Conservation (phyloP, 106 monocot species). For the Phalaenopsis equestris region DNA sequence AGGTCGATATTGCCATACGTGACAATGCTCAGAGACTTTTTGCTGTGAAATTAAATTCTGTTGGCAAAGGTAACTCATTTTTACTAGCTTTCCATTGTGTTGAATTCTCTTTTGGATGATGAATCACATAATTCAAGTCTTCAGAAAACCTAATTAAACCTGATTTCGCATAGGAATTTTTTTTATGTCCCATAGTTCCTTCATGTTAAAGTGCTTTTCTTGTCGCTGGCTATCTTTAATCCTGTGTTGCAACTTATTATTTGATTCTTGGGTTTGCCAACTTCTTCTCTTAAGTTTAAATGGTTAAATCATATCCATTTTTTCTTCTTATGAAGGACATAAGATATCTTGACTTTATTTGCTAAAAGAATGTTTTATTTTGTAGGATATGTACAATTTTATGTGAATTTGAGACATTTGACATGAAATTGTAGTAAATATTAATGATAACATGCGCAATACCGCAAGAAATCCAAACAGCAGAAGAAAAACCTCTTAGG, state of each 20-base stretch:
- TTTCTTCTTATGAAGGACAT: background rate
- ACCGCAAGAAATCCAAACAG: background rate
- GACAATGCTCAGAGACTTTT: constrained; percentile 95
- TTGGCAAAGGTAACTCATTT: constrained; percentile 58
- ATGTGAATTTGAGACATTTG: background rate
- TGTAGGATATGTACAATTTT: background rate
- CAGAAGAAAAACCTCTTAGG: background rate
- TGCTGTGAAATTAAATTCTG: constrained; percentile 50
- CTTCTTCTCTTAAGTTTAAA: background rate
- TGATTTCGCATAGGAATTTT: background rate
- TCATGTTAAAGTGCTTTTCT: background rate
- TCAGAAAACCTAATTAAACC: background rate
- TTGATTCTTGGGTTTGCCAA: background rate
- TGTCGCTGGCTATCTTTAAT: background rate
- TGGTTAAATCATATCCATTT: background rate
- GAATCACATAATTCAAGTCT: background rate
- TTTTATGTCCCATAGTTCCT: background rate
- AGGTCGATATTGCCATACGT: constrained; percentile 94
- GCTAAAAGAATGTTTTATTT: background rate
- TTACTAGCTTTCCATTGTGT: background rate
- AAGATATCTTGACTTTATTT: background rate
- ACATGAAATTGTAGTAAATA: background rate
- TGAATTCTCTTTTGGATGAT: background rate
- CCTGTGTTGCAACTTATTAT: background rate
- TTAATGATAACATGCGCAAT: background rate